Base-by-base conservation (phyloP, 495 filamentous ascomycete genomes). In the Lichina pygmaea region DNA sequence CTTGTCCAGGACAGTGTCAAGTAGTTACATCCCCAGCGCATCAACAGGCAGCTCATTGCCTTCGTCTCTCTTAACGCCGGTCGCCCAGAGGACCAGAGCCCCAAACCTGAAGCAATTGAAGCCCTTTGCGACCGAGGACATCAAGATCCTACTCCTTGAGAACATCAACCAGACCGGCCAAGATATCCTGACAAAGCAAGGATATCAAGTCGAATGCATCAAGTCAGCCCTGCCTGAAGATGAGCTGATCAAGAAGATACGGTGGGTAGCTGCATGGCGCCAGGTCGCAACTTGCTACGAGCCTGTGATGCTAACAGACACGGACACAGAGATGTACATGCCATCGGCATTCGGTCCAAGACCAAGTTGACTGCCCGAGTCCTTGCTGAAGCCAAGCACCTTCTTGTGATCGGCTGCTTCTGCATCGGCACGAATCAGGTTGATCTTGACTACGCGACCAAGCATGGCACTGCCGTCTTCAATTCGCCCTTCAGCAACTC, bases 351-450 rank as follows among this genome's bases (percentile, higher is more conserved):
- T 51, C 81, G 91, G 49, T 95, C 91, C 31, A 95, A 99, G 65
- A 99, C 91, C 15, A 92, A 85, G 62, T 71, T 99, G 50, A 84
- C 76, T 10, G 78, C 77, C 44, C 77, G 75, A 50, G 81, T 99
- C 34, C 63, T 99, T 46, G 70, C 70, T 45, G 77, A 92, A 57
- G 89, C 89, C 37, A 85, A 84, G 63, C 86, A 93, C 55, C 72
- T 99, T 33, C 78, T 94, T 48, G 89, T 93, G 41, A 76, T 95
- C 49, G 91, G 91, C 40, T 95, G 91, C 62, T 99, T 99, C 70
- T 99, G 91, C 59, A 99, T 95, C 49, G 91, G 91, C 43, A 99
- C 91, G 45, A 94, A 95, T 66, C 91, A 95, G 57, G 91, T 99
- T 44, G 83, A 99, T 56, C 72, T 94, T 37, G 70, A 85, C 48